Evolutionary conservation across 2,329 filamentous ascomycete genomes (phyloP).

Genomic region (Pleoardoris graminearum): DNA sequence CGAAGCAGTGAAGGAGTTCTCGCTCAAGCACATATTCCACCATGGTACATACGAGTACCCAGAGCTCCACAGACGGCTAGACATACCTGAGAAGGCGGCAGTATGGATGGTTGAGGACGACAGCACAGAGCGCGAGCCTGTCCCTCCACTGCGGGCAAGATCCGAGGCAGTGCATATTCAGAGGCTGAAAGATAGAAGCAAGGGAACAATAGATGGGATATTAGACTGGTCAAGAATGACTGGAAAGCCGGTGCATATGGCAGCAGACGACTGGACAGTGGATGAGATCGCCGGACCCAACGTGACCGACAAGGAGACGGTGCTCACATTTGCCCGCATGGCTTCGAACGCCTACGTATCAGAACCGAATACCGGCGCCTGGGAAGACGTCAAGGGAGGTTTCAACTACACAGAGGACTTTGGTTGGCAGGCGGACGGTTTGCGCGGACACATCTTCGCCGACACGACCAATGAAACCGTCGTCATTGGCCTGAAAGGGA

Average conservation of each 20-base stretch:
- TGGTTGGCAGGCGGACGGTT: constrained; percentile 87
- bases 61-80: constrained; percentile 72
- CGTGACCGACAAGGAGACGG: constrained; percentile 79
- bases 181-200: constrained; percentile 76
- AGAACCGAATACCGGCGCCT: constrained; percentile 71
- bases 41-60: constrained; percentile 83
- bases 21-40: constrained; percentile 86
- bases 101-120: constrained; percentile 68
- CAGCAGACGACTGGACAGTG: constrained; percentile 77
- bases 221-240: constrained; percentile 71
- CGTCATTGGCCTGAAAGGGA: constrained; percentile 91
- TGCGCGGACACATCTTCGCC: constrained; percentile 89
- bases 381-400: constrained; percentile 69
- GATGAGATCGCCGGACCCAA: constrained; percentile 81
- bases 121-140: constrained; percentile 47
- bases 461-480: constrained; percentile 84
- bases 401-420: constrained; percentile 90
- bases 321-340: constrained; percentile 85
- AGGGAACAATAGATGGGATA: constrained; percentile 75
- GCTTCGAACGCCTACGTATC: constrained; percentile 86
- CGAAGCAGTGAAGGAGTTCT: constrained; percentile 32
- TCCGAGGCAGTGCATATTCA: constrained; percentile 73
- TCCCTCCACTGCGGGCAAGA: constrained; percentile 55
- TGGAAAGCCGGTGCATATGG: constrained; percentile 69
- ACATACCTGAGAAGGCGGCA: constrained; percentile 65